Evolutionary conservation across 2,329 filamentous ascomycete species (phyloP), one percentile per base, ranked within the genome.

Genomic region (Fusarium sambucinum): DNA sequence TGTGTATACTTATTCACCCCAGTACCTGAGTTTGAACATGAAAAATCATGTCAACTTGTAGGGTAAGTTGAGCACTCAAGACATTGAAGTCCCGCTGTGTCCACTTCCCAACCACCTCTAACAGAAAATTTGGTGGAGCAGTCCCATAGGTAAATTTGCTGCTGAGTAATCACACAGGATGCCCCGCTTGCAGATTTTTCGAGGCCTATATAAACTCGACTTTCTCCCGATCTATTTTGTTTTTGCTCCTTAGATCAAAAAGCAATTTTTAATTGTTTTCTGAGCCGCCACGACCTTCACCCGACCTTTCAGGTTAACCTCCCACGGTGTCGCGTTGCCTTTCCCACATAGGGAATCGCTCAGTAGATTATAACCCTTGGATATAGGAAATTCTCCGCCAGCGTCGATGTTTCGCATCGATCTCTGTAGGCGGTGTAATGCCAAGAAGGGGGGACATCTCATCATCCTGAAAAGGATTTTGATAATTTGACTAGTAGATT

Each of bases 231-330:
- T 78, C 68, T 73, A 67, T 76, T 79, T 78, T 78, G 76, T 77
- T 76, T 79, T 80, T 70, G 63, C 76, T 77, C 79, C 80, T 83
- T 81, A 80, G 83, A 88, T 88, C 86, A 88, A 88, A 88, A 88
- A 88, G 85, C 82, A 82, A 77, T 63, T 63, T 63, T 50, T 65
- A 44, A 64, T 59, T 64, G 60, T 64, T 64, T 64, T 64, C 81
- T 87, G 84, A 87, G 84, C 80, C 80, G 86, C 86, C 86, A 88
- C 86, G 86, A 88, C 86, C 85, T 80, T 85, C 86, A 87, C 82
- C 82, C 80, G 69, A 47, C 54, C 66, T 46, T 16, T 51, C 27
- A 33, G 63, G 59, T 63, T 47, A 59, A 37, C 56, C 71, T 74
- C 75, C 80, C 77, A 88, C 86, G 85, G 86, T 87, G 86, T 85